Conservation (phyloP, 306 rosid genomes). For the Datisca glomerata region DNA sequence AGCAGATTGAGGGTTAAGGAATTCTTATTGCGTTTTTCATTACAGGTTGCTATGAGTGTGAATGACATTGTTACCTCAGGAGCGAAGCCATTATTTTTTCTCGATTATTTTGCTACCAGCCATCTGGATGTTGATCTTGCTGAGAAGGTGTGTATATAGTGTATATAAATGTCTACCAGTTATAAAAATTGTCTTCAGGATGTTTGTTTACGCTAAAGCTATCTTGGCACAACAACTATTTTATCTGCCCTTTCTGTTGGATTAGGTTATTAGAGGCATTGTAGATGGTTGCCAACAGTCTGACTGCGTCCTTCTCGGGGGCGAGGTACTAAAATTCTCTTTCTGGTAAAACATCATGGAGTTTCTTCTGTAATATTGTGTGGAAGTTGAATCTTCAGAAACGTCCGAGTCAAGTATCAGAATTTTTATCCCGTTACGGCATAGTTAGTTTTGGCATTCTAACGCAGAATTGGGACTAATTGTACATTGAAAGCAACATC, state of each 20-base stretch:
- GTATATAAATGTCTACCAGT: not conserved
- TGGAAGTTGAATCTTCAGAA: not conserved
- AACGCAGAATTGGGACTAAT: too few species aligned
- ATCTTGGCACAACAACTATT: not conserved
- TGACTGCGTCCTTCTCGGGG: slow-evolving; percentile 77
- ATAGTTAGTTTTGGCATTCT: not conserved
- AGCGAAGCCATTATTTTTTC: slow-evolving; percentile 89
- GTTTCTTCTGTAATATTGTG: too few species aligned
- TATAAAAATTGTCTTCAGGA: not conserved
- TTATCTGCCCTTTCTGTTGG: not conserved
- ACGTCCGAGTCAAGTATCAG: not conserved
- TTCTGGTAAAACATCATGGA: not conserved
- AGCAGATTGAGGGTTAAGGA: not conserved
- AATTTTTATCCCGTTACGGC: not conserved
- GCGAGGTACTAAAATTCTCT: slow-evolving; percentile 54
- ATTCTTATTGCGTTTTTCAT: slow-evolving; percentile 2
- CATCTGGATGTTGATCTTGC: slow-evolving; percentile 90
- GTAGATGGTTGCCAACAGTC: slow-evolving; percentile 87
- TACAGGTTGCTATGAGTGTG: slow-evolving; percentile 95
- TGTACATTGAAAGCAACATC: too few species aligned
- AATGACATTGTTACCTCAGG: slow-evolving; percentile 91
- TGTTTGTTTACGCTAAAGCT: not conserved
- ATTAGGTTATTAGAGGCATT: slow-evolving; percentile 85
- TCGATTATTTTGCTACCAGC: slow-evolving; percentile 93
- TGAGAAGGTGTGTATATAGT: slow-evolving; percentile 42